Percentiles rank a stretch among this genome's conserved stretches.
Conservation (phyloP, 768 basidiomycete genomes). For the Boletales sp. region DNA sequence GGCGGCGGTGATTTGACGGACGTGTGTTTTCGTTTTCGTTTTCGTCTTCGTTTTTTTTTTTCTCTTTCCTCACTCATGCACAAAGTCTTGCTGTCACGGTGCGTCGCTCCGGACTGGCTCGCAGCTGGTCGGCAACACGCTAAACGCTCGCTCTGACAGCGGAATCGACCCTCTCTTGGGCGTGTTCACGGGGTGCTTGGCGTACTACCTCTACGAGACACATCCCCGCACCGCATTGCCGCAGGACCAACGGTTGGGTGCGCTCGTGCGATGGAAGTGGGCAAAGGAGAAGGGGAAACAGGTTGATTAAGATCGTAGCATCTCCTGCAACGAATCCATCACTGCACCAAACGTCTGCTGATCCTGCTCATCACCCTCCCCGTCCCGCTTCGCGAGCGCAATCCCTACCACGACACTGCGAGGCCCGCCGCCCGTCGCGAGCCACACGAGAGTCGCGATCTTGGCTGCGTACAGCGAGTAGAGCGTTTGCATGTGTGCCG, state of each 20-base stretch:
- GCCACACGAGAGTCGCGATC: constrained; percentile 82
- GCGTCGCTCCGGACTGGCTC: neutral
- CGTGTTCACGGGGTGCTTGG: constrained; percentile 71
- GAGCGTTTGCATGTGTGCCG: constrained; percentile 64
- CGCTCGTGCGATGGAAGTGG: constrained; percentile 68
- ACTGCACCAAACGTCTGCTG: constrained; percentile 44
- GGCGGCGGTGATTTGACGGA: constrained; percentile 12
- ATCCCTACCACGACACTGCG: constrained; percentile 73
- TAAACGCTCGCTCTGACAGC: constrained; percentile 38
- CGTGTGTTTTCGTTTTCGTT: too few relatives aligned
- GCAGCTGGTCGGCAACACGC: neutral
- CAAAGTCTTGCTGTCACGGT: constrained; percentile 35
- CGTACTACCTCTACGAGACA: constrained; percentile 77
- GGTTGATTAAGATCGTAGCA: constrained; percentile 7
- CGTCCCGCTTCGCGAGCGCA: constrained; percentile 47
- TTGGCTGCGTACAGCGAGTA: constrained; percentile 84
- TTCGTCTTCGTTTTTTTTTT: too few relatives aligned
- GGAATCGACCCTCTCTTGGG: constrained; percentile 70
- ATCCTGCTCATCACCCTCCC: constrained; percentile 36
- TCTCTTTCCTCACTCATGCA: constrained; percentile 13
- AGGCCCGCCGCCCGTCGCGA: constrained; percentile 42
- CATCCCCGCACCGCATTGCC: constrained; percentile 70
- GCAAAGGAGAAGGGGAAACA: constrained; percentile 33
- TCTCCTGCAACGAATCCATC: constrained; percentile 44
- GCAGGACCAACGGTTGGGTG: constrained; percentile 49